A percentile compares a stretch with the other conserved stretches of the same genome.
These are phyloP conservation scores for Xylaria hypoxylon DNA, from an alignment of 2,329 filamentous ascomycete species.

Conservation along the genomic window DNA sequence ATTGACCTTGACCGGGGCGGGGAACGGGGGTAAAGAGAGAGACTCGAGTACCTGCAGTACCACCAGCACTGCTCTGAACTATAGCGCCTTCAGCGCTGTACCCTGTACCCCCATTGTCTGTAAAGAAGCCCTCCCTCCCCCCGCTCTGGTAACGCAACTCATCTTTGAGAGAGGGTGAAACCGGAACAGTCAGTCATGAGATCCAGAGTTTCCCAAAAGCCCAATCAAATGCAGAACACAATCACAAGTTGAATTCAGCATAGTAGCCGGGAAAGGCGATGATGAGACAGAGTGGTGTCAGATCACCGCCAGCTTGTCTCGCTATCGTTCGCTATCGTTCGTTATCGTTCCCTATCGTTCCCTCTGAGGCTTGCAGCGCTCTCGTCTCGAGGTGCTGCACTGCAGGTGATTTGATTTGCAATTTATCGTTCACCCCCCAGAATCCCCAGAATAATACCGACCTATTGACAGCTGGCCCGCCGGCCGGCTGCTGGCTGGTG, in stretches of 20 bases:
- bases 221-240: background rate
- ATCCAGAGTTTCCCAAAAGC: background rate
- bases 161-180: background rate
- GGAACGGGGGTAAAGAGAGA: constrained; percentile 4
- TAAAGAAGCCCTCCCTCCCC: background rate
- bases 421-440: background rate
- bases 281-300: constrained; percentile 23
- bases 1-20: constrained; percentile 28
- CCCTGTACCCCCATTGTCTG: background rate
- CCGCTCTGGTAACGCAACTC: background rate
- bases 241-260: constrained; percentile 10
- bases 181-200: background rate
- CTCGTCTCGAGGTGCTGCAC: background rate
- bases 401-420: constrained; percentile 2
- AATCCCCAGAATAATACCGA: background rate
- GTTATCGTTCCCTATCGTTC: background rate
- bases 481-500: constrained; percentile 22
- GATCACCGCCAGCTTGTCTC: constrained; percentile 13
- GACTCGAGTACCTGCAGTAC: constrained; percentile 23
- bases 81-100: constrained; percentile 9
- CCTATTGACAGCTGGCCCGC: constrained; percentile 37
- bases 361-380: constrained; percentile 14
- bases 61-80: background rate
- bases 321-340: constrained; percentile 3
- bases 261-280: constrained; percentile 13